Percentiles rank a stretch among this genome's conserved stretches.
Conservation (phyloP, 2,329 filamentous ascomycete genomes). For the Leptosphaerulina australis region DNA sequence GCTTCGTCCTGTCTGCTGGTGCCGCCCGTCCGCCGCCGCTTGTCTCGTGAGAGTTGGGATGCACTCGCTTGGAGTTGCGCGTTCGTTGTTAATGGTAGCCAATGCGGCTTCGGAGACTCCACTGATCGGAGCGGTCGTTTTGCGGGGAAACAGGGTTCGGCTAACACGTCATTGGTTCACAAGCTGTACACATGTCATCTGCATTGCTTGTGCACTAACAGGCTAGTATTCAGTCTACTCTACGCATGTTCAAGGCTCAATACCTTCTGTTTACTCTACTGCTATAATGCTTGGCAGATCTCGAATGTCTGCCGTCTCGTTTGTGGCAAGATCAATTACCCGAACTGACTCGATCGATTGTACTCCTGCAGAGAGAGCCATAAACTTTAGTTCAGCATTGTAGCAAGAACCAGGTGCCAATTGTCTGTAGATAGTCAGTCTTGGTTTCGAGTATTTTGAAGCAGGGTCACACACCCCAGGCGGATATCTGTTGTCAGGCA, state of each 20-base stretch:
- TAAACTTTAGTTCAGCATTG: constrained; percentile 73
- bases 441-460: not conserved
- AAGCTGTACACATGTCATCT: constrained; percentile 1
- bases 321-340: constrained; percentile 73
- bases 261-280: constrained; percentile 19
- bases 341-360: constrained; percentile 74
- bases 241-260: not conserved
- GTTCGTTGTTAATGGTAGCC: not conserved
- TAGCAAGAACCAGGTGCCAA: constrained; percentile 75
- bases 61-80: not conserved
- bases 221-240: not conserved
- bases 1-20: not conserved
- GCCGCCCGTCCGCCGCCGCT: constrained; percentile 8
- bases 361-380: constrained; percentile 70
- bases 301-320: constrained; percentile 77
- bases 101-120: constrained; percentile 9
- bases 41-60: not conserved
- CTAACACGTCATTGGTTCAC: constrained; percentile 3
- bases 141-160: constrained; percentile 13
- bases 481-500: constrained; percentile 76
- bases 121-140: constrained; percentile 14
- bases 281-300: constrained; percentile 72
- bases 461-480: constrained; percentile 62
- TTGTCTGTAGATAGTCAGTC: constrained; percentile 53
- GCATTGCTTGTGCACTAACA: constrained; percentile 2